Base-by-base conservation (phyloP, 257 asterid genomes). In the Scutellaria baicalensis region DNA sequence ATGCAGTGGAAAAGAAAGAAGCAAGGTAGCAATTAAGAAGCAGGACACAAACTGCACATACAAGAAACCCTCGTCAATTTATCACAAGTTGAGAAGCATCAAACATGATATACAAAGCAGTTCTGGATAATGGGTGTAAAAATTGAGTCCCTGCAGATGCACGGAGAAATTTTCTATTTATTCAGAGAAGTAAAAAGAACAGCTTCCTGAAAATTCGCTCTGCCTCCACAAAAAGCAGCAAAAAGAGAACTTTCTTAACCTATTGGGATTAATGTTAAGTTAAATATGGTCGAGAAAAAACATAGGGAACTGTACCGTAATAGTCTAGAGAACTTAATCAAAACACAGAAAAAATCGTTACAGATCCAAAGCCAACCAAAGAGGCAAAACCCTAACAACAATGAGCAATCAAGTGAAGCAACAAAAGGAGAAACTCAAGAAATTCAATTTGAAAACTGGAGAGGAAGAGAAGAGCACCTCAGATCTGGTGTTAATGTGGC, bases 401-500 rank as follows among this genome's bases (percentile, higher is more conserved):
- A 48, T 6, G 48, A 36, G 10, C 8, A 59, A 66, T 10, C 8
- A 7, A 20, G 2, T 10, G 1, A 58, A 40, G 38, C 8, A 12
- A 39, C 9, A 54, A 42, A 58, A 10, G 27, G 2, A 50, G 44
- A n/a, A 18, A 43, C 39, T 5, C 59, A 16, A 51, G 20, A 43
- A 44, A 14, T 44, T 12, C 23, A 14, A 38, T 6, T 5, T 0
- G 36, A 60, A 58, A 20, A 9, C 1, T 6, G 27, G 13, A n/a
- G 21, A 35, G 18, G 8, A 65, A 40, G 21, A 36, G 16, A 10
- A 33, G 0, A 1, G 47, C 21, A 92, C 98, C 95, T 82, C 85
- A 70, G 98, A 88, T 85, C 98, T 83, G 82, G 96, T 88, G 75
- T 87, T 90, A 66, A 93, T 78, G 80, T 93, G 98, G 86, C 96